These are phyloP conservation scores for Imleria badia DNA, from an alignment of 768 basidiomycete genomes.

Conservation along the genomic window DNA sequence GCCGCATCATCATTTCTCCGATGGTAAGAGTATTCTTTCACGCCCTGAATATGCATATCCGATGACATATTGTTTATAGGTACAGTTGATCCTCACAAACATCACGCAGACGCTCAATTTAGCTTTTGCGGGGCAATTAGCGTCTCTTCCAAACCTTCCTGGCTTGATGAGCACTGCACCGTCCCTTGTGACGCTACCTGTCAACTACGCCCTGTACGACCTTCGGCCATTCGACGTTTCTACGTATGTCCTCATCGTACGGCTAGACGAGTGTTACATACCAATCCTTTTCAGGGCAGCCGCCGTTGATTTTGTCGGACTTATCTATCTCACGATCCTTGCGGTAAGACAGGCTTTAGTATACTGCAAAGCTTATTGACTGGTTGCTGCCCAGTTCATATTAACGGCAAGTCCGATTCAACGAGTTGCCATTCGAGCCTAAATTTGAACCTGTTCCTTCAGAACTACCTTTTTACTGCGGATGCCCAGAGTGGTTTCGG, in stretches of 20 bases:
- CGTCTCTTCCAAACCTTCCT: conserved; percentile 27
- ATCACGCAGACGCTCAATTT: conserved; percentile 37
- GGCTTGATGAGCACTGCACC: conserved; percentile 48
- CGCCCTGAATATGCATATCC: background rate
- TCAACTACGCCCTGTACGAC: conserved; percentile 49
- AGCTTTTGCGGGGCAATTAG: conserved; percentile 33
- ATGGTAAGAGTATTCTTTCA: conserved; percentile 2
- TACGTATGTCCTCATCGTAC: conserved; percentile 41
- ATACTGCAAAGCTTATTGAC: conserved; percentile 1
- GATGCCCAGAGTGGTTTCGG: conserved; percentile 39
- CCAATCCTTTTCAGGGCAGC: conserved; percentile 39
- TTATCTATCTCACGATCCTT: conserved; percentile 48
- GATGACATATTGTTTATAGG: conserved; percentile 14
- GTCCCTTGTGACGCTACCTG: conserved; percentile 46
- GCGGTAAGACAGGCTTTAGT: conserved; percentile 16
- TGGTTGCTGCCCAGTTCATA: conserved; percentile 19
- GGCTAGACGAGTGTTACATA: background rate
- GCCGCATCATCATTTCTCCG: conserved; percentile 17
- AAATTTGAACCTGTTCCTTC: background rate
- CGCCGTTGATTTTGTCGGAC: conserved; percentile 52
- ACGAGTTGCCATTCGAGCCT: background rate
- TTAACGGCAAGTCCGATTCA: conserved; percentile 21
- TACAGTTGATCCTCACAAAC: conserved; percentile 36
- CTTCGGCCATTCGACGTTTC: conserved; percentile 57
- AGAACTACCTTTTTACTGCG: conserved; percentile 37